Evolutionary conservation across 2,329 filamentous ascomycete genomes (phyloP), one percentile per base, ranked within the genome.

Genomic region (Zymoseptoria ardabiliae): DNA sequence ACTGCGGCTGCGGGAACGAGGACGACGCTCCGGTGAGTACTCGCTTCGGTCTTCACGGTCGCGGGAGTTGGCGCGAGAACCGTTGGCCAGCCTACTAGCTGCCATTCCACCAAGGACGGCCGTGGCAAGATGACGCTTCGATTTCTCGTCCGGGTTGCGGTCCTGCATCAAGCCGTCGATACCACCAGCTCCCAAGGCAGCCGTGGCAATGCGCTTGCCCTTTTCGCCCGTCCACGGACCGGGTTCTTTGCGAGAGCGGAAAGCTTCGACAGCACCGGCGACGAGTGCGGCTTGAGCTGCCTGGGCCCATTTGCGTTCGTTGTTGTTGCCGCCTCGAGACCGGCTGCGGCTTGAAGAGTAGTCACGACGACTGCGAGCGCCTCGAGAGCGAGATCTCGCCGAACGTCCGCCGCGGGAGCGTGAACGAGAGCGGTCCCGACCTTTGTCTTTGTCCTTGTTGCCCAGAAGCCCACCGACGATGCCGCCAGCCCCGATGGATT

Each of bases 201-300:
- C 92, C 21, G 93, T 97, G 54, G 96, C 82, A 61, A 97, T 85
- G 56, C 93, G 90, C 78, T 91, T 94, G 65, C 91, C 90, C 77
- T 97, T 97, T 63, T 90, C 88, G 45, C 92, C 93, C 64, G 87
- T 88, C 91, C 92, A 97, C 50, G 87, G 84, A 57, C 93, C 93
- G 2, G 91, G 89, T 63, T 94, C 89, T 69, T 93, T 96, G 72
- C 92, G 87, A 58, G 91, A 87, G 62, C 90, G 88, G 81, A 96
- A 96, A 50, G 93, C 93, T 75, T 97, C 92, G 57, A 91, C 89
- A 49, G 92, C 93, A 68, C 91, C 93, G 28, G 93, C 92, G 53
- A 96, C 83, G 48, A 97, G 80, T 20, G 92, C 94, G 35, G 93
- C 92, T 79, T 94, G 93, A 72, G 92, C 90, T 35, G 91, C 91